Base-by-base conservation (phyloP, 2,329 filamentous ascomycete genomes). In the Ceratocystis lukuohia region DNA sequence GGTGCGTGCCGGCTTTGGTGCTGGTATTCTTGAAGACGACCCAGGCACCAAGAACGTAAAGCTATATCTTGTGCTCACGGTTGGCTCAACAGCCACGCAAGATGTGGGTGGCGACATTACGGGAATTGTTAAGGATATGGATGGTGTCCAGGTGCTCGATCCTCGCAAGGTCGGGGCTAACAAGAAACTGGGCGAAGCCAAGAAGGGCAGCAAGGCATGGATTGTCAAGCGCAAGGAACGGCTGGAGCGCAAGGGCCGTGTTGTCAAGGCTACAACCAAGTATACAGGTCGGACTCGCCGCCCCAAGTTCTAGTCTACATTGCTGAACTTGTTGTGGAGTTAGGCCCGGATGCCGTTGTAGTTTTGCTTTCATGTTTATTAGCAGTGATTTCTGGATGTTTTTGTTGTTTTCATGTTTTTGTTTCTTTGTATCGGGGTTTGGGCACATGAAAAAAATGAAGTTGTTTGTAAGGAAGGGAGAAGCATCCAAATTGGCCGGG, bases 31-130 rank as follows among this genome's bases (percentile, higher is more conserved):
- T 61, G 93, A 97, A 76, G 94, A 99, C 76, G 93, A 97, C 74
- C 89, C 89, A 0, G 93, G 91, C 56, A 99, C 94, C 46, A 99
- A 99, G 81, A 96, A 92, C 73, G 85, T 88, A 71, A 99, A 99
- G 80, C 80, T 95, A n/a, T 99, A 99, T 74, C 80, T 99, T 1
- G 93, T 99, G 0, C 78, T 99, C 41, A 96, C 91, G 0, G 94
- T 96, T 1, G 94, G 93, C 41, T 84, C 84, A 2, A 77, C 76
- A 0, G 77, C 76, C 0, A 73, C 77, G 0, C 77, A 79, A 1
- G 79, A 78, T 41, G 61, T 64, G 4, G 82, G 83, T 1, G 88
- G 88, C 7, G 92, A 96, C 74, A 96, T 99, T 69, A 96, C 92
- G 0, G 88, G 89, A 5, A 88, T 96, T 2, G 91, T 99, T 12